Evolutionary conservation across 2,329 filamentous ascomycete species (phyloP), one percentile per base, ranked within the genome.

Genomic region (Fusarium newnesense): DNA sequence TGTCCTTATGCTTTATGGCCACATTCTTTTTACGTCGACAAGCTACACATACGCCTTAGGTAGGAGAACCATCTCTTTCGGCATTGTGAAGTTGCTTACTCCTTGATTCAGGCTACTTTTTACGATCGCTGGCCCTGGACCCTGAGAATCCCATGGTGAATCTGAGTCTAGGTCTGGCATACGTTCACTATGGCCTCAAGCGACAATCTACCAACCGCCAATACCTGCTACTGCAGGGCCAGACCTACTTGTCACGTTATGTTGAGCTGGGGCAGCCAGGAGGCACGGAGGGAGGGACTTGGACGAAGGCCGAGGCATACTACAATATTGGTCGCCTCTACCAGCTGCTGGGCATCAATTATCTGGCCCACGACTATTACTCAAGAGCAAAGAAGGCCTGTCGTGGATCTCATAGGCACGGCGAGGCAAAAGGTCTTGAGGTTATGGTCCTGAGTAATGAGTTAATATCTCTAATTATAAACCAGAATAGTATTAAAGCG

Each of bases 181-280:
- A 97, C 80, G 89, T 98, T 43, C 94, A 98, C 80, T 93, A 96
- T 80, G 92, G 93, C 1, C 88, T 98, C 78, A 98, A 98, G 81
- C 89, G 96, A 5, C 94, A 97, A 81, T 91, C 93, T 1, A 94
- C 96, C 53, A 98, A 98, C 79, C 87, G 96, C 4, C 96, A 98
- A 79, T 96, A 94, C 78, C 89, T 95, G 44, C 90, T 98, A 46
- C 87, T 94, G 72, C 95, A 98, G 80, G 96, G 95, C 0, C 87
- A 98, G 57, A 86, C 91, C 0, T 98, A 97, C 77, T 83, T 98
- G 64, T 89, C 77, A 9, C 75, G 78, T n/a, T 84, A 84, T 42
- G 76, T 77, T 12, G 74, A 79, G 12, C 65, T 70, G 10, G 65
- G 67, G 3, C 40, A 64, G 28, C 28, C 56, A 6, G 12, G 44